A percentile compares a stretch with the other conserved stretches of the same genome.
Conservation (phyloP, 768 basidiomycete species). For the Lactarius sp. region DNA sequence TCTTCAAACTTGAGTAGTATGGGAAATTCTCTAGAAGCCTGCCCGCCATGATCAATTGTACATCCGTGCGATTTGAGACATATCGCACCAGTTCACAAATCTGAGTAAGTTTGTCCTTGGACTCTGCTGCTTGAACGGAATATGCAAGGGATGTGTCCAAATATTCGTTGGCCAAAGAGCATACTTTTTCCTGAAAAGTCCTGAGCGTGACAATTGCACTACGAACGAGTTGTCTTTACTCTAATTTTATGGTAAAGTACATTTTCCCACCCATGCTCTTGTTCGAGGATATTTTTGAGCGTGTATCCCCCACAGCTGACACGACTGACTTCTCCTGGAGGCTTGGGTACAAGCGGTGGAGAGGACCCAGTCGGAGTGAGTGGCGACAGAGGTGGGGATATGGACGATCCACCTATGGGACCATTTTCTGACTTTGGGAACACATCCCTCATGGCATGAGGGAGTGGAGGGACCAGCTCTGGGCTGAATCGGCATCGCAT, state of each 20-base stretch:
- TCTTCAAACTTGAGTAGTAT: neutral
- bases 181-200: neutral
- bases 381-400: neutral
- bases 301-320: neutral
- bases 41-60: neutral
- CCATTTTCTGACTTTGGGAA: neutral
- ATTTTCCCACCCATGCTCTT: slow-evolving; percentile 1
- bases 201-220: neutral
- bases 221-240: neutral
- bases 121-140: neutral
- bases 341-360: neutral
- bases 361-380: neutral
- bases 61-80: neutral
- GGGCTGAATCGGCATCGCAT: neutral
- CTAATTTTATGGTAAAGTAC: neutral
- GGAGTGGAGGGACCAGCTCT: neutral
- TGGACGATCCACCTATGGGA: neutral
- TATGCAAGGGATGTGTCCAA: neutral
- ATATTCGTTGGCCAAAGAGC: neutral
- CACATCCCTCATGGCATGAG: neutral
- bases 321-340: neutral
- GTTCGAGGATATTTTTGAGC: neutral
- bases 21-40: neutral
- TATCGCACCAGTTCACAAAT: neutral
- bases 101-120: neutral